Conservation (phyloP, 305 asterid species). For the Petunia hybrid region DNA sequence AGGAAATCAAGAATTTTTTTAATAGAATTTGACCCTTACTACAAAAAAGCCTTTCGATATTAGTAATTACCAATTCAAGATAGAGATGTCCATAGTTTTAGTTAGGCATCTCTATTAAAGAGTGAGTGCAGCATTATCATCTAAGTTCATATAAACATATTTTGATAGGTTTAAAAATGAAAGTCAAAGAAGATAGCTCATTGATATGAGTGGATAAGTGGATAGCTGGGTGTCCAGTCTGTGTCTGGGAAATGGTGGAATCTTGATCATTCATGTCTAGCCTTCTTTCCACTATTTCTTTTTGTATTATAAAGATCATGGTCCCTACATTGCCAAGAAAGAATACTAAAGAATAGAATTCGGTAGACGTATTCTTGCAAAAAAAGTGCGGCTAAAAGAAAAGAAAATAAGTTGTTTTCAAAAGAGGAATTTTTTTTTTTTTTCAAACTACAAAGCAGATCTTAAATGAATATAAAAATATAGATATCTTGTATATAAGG, state of each 20-base stretch:
- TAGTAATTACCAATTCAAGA: no score
- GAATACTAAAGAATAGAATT: background rate
- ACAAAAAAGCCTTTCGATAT: no score
- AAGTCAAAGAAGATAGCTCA: background rate
- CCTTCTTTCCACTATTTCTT: slow-evolving; percentile 13
- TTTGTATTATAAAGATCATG: background rate
- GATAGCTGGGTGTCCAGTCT: background rate
- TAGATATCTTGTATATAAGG: no score
- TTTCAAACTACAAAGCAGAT: background rate
- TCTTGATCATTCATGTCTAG: slow-evolving; percentile 16
- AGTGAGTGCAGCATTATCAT: no score
- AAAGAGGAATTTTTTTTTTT: background rate
- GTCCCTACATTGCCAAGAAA: background rate
- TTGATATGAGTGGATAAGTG: slow-evolving; percentile 27
- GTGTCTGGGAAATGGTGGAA: background rate
- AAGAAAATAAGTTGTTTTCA: background rate
- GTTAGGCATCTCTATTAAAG: no score
- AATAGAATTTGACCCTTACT: no score
- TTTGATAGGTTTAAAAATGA: background rate
- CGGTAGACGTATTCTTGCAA: background rate
- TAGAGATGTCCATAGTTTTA: no score
- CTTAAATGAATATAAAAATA: background rate
- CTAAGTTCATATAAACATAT: no score
- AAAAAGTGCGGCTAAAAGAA: background rate
- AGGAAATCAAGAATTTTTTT: no score